Percentiles rank a stretch among this genome's conserved stretches.
Evolutionary conservation across 805 yeast species (phyloP).

Genomic region (Saccharomycopsis selenospora): DNA sequence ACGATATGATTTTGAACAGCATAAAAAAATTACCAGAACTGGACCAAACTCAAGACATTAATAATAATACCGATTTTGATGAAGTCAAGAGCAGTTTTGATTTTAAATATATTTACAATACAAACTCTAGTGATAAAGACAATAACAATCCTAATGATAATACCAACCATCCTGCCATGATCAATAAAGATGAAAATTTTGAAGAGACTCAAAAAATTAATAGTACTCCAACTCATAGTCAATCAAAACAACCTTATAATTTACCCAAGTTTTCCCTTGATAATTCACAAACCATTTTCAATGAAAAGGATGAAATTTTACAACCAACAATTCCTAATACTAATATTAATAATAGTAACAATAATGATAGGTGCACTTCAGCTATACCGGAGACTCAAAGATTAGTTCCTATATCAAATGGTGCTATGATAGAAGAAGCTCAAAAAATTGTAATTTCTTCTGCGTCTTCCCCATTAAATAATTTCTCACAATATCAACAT

Average conservation of each 20-base stretch:
- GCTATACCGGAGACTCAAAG: too few species aligned
- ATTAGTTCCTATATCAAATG: too few species aligned
- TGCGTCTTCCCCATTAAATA: not conserved
- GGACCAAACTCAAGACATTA: slow-evolving; percentile 20
- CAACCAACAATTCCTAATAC: too few species aligned
- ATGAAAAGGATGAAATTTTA: too few species aligned
- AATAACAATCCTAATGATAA: too few species aligned
- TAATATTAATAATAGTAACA: too few species aligned
- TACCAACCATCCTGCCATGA: slow-evolving; percentile 9
- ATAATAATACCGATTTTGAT: slow-evolving; percentile 16
- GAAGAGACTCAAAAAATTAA: not conserved
- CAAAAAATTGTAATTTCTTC: not conserved
- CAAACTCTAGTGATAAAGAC: too few species aligned
- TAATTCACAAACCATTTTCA: not conserved
- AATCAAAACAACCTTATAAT: not conserved
- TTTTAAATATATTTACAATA: slow-evolving; percentile 23
- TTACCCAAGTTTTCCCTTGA: not conserved
- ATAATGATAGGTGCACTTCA: too few species aligned
- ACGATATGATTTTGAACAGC: not conserved
- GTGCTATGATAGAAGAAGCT: not conserved
- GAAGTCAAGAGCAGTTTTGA: slow-evolving; percentile 22
- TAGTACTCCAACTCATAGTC: not conserved
- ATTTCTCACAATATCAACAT: not conserved
- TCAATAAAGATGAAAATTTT: not conserved
- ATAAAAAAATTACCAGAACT: slow-evolving; percentile 9